phyloP scores from a whole-genome alignment of 495 filamentous ascomycete species.

The Hyaloscypha bicolor region DNA sequence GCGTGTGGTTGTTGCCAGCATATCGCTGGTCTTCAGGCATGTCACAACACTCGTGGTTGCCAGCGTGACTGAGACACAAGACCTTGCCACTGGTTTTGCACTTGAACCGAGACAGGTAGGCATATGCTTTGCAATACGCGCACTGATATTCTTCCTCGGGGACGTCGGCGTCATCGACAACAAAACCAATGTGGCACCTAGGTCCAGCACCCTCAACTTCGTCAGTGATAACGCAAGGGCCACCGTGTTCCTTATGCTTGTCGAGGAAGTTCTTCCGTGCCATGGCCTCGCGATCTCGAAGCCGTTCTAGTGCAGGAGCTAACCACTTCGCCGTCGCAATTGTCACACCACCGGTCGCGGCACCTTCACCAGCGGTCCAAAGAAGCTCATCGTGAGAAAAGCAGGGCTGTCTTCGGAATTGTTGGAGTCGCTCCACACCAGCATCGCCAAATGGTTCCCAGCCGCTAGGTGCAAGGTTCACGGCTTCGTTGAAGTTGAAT shows the following conservation, averaged over 20 bases:
- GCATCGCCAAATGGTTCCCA: conserved; percentile 93
- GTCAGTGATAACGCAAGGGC: conserved; percentile 43
- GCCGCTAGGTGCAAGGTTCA: conserved; percentile 96
- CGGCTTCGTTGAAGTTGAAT: conserved; percentile 99
- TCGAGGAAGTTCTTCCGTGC: conserved; percentile 68
- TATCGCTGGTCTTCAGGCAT: conserved; percentile 59
- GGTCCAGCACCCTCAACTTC: conserved; percentile 29
- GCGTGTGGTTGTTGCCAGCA: conserved; percentile 62
- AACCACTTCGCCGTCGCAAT: conserved; percentile 96
- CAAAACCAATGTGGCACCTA: conserved; percentile 35
- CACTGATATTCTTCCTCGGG: conserved; percentile 91
- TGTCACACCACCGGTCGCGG: conserved; percentile 70
- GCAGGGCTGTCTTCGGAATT: conserved; percentile 88
- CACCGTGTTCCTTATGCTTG: conserved; percentile 53
- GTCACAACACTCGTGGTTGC: conserved; percentile 77
- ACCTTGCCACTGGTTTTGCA: conserved; percentile 78
- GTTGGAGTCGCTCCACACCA: conserved; percentile 83
- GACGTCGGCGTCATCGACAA: conserved; percentile 60
- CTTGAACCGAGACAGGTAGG: conserved; percentile 86
- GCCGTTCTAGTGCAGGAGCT: conserved; percentile 79
- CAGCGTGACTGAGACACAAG: conserved; percentile 78
- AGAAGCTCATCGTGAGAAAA: conserved; percentile 98
- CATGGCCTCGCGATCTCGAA: conserved; percentile 69
- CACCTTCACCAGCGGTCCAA: conserved; percentile 71
- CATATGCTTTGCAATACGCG: conserved; percentile 87